Evolutionary conservation across 345 rosid species (phyloP).

Genomic region (Noccaea caerulescens): DNA sequence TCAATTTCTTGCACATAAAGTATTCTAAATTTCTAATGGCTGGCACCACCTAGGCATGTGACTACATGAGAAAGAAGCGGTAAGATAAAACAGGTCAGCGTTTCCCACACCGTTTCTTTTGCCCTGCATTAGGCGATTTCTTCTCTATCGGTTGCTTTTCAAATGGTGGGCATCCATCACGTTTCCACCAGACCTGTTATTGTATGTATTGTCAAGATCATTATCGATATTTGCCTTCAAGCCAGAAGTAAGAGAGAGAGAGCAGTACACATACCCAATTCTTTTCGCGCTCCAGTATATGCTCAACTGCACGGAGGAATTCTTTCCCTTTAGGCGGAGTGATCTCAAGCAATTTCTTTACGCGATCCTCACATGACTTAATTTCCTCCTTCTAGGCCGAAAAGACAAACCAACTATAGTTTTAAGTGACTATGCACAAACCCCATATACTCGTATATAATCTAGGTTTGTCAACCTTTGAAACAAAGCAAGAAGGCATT

Average conservation of each 20-base stretch:
- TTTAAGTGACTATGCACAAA: slow-evolving; percentile 21
- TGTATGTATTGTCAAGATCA: slow-evolving; percentile 23
- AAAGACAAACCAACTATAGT: background rate
- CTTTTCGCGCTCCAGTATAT: slow-evolving; percentile 90
- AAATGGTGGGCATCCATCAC: slow-evolving; percentile 96
- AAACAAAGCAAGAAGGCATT: slow-evolving; percentile 29
- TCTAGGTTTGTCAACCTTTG: slow-evolving; percentile 22
- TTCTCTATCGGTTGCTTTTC: slow-evolving; percentile 84
- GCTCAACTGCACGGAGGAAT: slow-evolving; percentile 81
- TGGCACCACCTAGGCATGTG: background rate
- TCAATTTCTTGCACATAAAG: slow-evolving; percentile 3
- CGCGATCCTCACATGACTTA: slow-evolving; percentile 82
- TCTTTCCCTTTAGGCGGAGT: slow-evolving; percentile 96
- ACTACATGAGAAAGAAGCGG: slow-evolving; percentile 11
- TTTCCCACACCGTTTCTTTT: slow-evolving; percentile 68
- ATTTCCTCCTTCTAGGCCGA: slow-evolving; percentile 84
- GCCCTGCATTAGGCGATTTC: slow-evolving; percentile 64
- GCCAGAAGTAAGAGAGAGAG: slow-evolving; percentile 30
- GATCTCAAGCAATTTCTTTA: slow-evolving; percentile 81
- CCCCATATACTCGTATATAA: background rate
- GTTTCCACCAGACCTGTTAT: slow-evolving; percentile 96
- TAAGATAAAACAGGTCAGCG: background rate
- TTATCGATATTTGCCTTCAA: slow-evolving; percentile 5
- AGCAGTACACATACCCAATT: slow-evolving; percentile 72
- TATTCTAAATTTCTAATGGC: slow-evolving; percentile 11